Evolutionary conservation across 495 filamentous ascomycete genomes (phyloP), one percentile per base, ranked within the genome.

Genomic region (Lasiosphaeria miniovina): DNA sequence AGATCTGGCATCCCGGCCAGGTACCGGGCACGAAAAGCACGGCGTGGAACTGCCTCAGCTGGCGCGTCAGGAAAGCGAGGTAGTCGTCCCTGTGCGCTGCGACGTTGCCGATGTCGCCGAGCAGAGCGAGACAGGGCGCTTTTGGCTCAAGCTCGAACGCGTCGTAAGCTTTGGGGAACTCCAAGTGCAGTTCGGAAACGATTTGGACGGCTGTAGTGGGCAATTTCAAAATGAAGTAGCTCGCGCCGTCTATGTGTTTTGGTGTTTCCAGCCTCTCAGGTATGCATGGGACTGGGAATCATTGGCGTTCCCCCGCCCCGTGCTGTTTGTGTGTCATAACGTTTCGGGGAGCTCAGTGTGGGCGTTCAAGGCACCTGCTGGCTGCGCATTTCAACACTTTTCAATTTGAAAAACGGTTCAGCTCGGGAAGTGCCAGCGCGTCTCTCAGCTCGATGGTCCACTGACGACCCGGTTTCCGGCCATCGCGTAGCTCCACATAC

Each of bases 101-200:
- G 33, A 75, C 67, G 54, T 74, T 68, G 38, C 83, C 84, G 55
- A 86, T 85, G 65, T 86, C 82, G 4, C 84, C 83, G 4, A 85
- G 74, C 7, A 86, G 73, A 1, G 78, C 80, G 0, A 88, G 71
- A 57, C 82, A 80, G 3, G 77, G 77, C 4, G 79, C 77, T 52
- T 70, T 64, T 9, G 77, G 74, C 0, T 54, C 46, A 33, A 84
- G 75, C 2, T 75, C 57, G 54, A 81, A 84, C 14, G 68, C 17
- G 54, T 78, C 72, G 62, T 85, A 86, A 33, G 71, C 63, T 24
- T 66, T 58, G 0, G 58, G 73, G 11, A 59, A 68, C 58, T 86
- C 81, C 0, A 86, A 66, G 59, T 86, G 84, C 4, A 86, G 74
- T 64, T 86, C 83, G 0, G 83, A 86, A 17, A 83, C 46, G 34